Evolutionary conservation across 2,329 filamentous ascomycete genomes (phyloP), one percentile per base, ranked within the genome.

Genomic region (Colletotrichum shisoi): DNA sequence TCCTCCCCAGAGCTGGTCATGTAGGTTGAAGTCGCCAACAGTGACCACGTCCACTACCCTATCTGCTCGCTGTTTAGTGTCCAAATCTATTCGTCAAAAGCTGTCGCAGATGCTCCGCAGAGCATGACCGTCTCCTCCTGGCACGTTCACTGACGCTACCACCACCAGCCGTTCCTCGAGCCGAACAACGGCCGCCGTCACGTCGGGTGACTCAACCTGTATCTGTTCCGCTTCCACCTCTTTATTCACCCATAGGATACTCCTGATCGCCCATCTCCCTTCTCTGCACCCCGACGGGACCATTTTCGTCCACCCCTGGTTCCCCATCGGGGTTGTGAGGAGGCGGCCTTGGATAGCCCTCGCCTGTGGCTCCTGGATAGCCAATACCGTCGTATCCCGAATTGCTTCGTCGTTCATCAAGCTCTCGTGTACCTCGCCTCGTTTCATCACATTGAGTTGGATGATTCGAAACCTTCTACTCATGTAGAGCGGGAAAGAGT

Each of bases 1-100:
- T 31, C 69, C 72, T 65, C 69, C 70, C 72, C 49, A 72, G 9
- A 73, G 63, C 24, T 68, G 39, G 46, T 72, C 61, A 17, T 71
- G 48, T 8, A 63, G 51, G 27, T 71, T 71, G 44, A 72, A 72
- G 62, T 71, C 67, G 1, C 70, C 68, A 3, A 52, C 59, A 12
- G 71, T 34, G 19, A 70, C 37, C 21, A 69, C 27, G 9, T 51
- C 48, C 24, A 51, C 48, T 21, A 51, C 48, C 24, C 24, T 51
- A 24, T 34, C 48, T 24, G 46, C 46, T 3, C 46, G 46, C 24
- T 31, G 48, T 51, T 24, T 51, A 15, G 24, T 31, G 24, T 34
- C 24, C 48, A 51, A 8, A 15, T n/a, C 27, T 17, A 31, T 3
- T 34, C n/a, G 1, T 51, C 27, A 15, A 15, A 51, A 17, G 12